Base-by-base conservation (phyloP, 176 grass and related monocot species). In the Puccinellia tenuiflora region DNA sequence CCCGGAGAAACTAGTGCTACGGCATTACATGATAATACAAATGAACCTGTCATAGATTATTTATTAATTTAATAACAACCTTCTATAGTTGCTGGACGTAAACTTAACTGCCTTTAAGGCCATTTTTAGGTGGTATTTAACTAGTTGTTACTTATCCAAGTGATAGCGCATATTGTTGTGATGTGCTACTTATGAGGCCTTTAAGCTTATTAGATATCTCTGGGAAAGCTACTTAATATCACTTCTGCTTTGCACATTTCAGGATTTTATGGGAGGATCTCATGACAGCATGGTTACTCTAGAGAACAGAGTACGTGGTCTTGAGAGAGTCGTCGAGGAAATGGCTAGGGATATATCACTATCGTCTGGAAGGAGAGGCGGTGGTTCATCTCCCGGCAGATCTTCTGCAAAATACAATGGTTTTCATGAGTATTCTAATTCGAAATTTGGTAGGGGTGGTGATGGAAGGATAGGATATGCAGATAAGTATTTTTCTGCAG, bases 261-360 rank as follows among this genome's bases (percentile, higher is more conserved):
- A 99, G 96, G 93, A 96, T 83, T 99, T 99, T 68, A 99, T 99
- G 91, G 96, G 96, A 39, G 96, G 96, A 38, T 99, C 93, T 43
- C 96, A 89, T 89, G 96, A 99, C 73, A 96, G 89, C 78, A 96
- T 99, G 91, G 84, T 99, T 68, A 99, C 93, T 54, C 81, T 99
- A 34, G 96, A 99, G 68, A 99, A 96, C 76, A 87, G 96, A 86
- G 96, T 99, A 21, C 89, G 91, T 18, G 89, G 93, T 81, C 93
- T 99, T 78, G 96, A 99, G 81, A 89, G 96, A 77, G 86, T 99
- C 83, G 93, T 99, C 16, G 93, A 99, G 78, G 91, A 96, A 67
- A 99, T 99, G 93, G 91, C 93, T 51, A 87, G 84, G 46, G 96
- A 96, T 85, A 80, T 99, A 80, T 81, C 91, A 72, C 79, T 92